A percentile compares a stretch with the other conserved stretches of the same genome.
phyloP scores from a whole-genome alignment of 371 early-diverging fungal species.

The Chytridium lagenaria region DNA sequence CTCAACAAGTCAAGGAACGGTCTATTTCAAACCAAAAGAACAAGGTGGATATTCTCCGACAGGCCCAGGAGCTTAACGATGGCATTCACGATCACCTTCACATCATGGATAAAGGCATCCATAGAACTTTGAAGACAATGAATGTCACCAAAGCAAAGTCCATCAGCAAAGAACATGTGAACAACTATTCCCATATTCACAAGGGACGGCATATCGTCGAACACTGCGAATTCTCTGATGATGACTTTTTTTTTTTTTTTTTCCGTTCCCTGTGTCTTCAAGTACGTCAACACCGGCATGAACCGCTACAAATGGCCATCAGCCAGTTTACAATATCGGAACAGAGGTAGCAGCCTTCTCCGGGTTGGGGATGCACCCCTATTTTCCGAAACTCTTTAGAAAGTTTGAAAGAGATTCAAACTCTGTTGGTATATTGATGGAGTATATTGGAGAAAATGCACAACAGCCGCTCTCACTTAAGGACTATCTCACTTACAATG shows the following conservation, averaged over 20 bases:
- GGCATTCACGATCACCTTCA: background rate
- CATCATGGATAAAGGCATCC: background rate
- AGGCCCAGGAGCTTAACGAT: background rate
- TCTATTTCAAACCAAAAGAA: background rate
- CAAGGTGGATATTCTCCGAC: background rate
- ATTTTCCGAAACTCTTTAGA: too few relatives aligned
- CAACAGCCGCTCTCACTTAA: background rate
- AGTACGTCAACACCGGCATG: slow-evolving; percentile 9
- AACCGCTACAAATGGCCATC: background rate
- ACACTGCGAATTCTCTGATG: background rate
- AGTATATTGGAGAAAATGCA: background rate
- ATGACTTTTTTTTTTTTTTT: background rate
- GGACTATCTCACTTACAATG: background rate
- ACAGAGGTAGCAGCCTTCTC: background rate
- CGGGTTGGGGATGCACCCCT: too few relatives aligned
- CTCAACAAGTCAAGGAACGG: background rate
- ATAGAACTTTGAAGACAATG: background rate
- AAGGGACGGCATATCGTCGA: background rate
- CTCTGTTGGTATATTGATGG: slow-evolving; percentile 3
- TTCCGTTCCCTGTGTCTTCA: too few relatives aligned
- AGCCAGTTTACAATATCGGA: background rate
- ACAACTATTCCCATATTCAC: background rate
- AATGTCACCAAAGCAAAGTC: background rate
- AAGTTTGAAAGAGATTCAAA: too few relatives aligned
- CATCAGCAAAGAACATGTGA: background rate